These are phyloP conservation scores for Leccinum uliginosum DNA, from an alignment of 768 basidiomycete genomes.

Conservation along the genomic window DNA sequence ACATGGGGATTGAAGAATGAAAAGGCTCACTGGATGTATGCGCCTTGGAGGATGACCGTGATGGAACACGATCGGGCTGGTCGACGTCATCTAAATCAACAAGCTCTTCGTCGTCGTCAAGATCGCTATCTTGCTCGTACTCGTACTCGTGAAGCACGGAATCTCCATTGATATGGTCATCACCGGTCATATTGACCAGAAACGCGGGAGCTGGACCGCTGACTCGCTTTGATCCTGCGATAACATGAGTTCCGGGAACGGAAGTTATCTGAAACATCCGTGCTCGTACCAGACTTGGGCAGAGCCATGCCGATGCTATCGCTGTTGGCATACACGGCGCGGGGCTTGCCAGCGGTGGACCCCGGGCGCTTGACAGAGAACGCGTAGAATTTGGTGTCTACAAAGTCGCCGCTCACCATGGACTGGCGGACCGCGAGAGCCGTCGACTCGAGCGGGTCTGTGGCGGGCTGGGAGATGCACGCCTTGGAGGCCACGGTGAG, in stretches of 20 bases:
- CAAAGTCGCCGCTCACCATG: constrained; percentile 23
- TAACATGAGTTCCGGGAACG: not conserved
- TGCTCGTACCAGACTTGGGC: constrained; percentile 17
- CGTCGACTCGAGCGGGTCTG: constrained; percentile 15
- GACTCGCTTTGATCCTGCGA: constrained; percentile 5
- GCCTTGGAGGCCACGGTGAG: constrained; percentile 20
- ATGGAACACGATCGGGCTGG: not conserved
- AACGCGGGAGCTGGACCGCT: constrained; percentile 10
- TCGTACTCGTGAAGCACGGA: constrained; percentile 25
- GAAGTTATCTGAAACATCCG: not conserved
- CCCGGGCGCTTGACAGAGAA: constrained; percentile 18
- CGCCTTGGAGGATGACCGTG: constrained; percentile 3
- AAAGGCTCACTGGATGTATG: constrained; percentile 6
- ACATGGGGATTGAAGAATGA: not conserved
- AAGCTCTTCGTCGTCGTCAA: constrained; percentile 24
- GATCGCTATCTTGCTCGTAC: constrained; percentile 28
- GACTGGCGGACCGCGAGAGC: constrained; percentile 21
- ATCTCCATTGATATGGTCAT: constrained; percentile 15
- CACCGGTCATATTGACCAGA: constrained; percentile 21
- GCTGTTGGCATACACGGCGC: constrained; percentile 22
- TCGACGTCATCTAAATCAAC: not conserved
- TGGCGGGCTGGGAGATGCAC: constrained; percentile 1
- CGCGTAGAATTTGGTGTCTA: constrained; percentile 28
- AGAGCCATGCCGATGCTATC: constrained; percentile 13
- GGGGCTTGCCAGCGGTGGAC: constrained; percentile 17